phyloP scores from a whole-genome alignment of 2,329 filamentous ascomycete species.

The Pseudocercospora vitis region DNA sequence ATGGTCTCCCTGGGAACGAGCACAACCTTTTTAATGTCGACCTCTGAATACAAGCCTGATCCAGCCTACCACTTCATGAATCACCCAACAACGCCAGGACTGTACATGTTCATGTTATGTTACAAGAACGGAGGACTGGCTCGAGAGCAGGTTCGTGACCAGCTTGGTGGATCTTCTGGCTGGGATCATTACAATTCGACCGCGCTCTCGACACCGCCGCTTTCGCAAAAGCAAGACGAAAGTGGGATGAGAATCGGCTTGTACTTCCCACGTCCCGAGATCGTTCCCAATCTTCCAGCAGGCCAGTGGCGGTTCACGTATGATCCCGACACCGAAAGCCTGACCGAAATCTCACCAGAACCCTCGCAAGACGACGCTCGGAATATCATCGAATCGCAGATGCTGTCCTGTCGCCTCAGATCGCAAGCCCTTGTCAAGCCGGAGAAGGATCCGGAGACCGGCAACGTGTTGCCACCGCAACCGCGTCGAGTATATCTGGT shows the following conservation, averaged over 20 bases:
- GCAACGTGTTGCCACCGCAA: conserved; percentile 68
- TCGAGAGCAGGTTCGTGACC: conserved; percentile 83
- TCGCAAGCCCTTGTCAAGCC: conserved; percentile 69
- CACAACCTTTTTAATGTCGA: conserved; percentile 97
- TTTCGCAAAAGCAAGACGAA: conserved; percentile 59
- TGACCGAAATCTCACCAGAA: conserved; percentile 43
- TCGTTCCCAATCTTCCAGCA: conserved; percentile 83
- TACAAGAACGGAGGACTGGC: conserved; percentile 98
- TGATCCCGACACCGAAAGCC: conserved; percentile 47
- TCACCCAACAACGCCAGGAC: conserved; percentile 82
- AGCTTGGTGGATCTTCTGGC: conserved; percentile 60
- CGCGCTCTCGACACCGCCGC: conserved; percentile 66
- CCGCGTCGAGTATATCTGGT: conserved; percentile 91
- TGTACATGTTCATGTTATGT: conserved; percentile 99
- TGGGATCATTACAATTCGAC: conserved; percentile 82
- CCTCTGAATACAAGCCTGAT: conserved; percentile 84
- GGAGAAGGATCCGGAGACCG: conserved; percentile 44
- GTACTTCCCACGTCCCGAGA: conserved; percentile 95
- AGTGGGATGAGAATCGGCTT: conserved; percentile 76
- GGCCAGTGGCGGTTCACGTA: conserved; percentile 84
- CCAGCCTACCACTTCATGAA: conserved; percentile 97
- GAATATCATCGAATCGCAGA: conserved; percentile 89
- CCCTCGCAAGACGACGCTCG: conserved; percentile 69
- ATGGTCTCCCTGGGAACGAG: conserved; percentile 94
- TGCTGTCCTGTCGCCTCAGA: conserved; percentile 84